Conservation (phyloP, 345 rosid genomes). For the Salix udensis region DNA sequence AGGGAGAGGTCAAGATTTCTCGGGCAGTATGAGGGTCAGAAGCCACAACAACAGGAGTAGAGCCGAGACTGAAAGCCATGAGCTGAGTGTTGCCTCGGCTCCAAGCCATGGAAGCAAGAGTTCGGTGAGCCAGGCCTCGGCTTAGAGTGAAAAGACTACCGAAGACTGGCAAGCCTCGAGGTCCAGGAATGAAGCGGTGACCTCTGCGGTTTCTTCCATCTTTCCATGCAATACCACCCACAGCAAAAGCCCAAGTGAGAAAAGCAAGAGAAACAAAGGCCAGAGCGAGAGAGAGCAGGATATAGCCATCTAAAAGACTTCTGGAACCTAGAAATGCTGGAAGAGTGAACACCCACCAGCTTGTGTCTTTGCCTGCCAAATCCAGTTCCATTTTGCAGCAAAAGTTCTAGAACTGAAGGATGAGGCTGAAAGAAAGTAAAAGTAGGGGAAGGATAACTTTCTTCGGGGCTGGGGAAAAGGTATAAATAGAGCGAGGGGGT, state of each 20-base stretch:
- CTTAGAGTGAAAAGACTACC: conserved; percentile 67
- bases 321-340: conserved; percentile 50
- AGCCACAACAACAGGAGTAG: conserved; percentile 61
- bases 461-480: background rate
- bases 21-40: conserved; percentile 65
- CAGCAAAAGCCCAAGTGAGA: conserved; percentile 54
- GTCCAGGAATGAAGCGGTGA: conserved; percentile 53
- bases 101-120: conserved; percentile 63
- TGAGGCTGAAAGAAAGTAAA: no score
- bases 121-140: conserved; percentile 66
- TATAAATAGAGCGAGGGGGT: background rate
- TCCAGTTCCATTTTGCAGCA: conserved; percentile 14
- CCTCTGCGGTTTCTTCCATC: conserved; percentile 50
- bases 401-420: background rate
- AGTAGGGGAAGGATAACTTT: no score
- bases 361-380: conserved; percentile 39
- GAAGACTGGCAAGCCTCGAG: conserved; percentile 64
- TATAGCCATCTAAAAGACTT: conserved; percentile 26
- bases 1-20: conserved; percentile 63
- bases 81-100: conserved; percentile 37
- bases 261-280: conserved; percentile 33
- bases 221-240: conserved; percentile 73
- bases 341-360: conserved; percentile 60
- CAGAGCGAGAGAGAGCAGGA: conserved; percentile 36
- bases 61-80: conserved; percentile 87